A percentile compares a stretch with the other conserved stretches of the same genome.
phyloP scores from a whole-genome alignment of 108 stramenopile species.

The Hondaea fermentalgiana region DNA sequence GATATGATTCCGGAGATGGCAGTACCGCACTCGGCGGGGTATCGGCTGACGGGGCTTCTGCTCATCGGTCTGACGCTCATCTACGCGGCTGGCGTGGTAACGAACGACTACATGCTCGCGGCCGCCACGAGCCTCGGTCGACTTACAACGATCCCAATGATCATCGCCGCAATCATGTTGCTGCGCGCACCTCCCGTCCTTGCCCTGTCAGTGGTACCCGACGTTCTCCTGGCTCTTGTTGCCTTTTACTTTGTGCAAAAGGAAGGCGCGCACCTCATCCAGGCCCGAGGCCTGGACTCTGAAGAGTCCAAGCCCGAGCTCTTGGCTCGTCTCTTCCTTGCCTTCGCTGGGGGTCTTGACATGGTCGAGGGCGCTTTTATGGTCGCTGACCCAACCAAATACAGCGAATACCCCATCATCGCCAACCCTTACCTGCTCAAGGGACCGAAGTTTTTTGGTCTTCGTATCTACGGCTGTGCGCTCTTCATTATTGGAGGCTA shows the following conservation, averaged over 20 bases:
- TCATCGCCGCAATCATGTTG: background rate
- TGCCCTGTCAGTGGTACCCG: background rate
- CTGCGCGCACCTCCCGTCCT: background rate
- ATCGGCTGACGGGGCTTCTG: background rate
- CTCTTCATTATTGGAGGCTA: background rate
- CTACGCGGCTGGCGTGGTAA: background rate
- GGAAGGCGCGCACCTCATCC: background rate
- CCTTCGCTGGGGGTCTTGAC: background rate
- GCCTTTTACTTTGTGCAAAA: background rate
- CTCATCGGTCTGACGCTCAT: background rate
- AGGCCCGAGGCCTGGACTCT: background rate
- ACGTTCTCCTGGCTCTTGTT: background rate
- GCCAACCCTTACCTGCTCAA: background rate
- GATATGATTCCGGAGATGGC: background rate
- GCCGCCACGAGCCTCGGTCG: background rate
- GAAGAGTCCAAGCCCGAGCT: conserved; percentile 4
- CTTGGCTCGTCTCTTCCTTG: background rate
- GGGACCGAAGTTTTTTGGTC: background rate
- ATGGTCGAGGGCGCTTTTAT: background rate
- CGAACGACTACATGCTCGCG: background rate
- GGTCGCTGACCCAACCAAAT: background rate
- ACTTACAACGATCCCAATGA: background rate
- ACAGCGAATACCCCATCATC: background rate
- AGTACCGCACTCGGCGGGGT: background rate
- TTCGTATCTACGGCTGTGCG: background rate